Evolutionary conservation across 2,329 filamentous ascomycete species (phyloP).

Genomic region (Sporothrix dimorphospora): DNA sequence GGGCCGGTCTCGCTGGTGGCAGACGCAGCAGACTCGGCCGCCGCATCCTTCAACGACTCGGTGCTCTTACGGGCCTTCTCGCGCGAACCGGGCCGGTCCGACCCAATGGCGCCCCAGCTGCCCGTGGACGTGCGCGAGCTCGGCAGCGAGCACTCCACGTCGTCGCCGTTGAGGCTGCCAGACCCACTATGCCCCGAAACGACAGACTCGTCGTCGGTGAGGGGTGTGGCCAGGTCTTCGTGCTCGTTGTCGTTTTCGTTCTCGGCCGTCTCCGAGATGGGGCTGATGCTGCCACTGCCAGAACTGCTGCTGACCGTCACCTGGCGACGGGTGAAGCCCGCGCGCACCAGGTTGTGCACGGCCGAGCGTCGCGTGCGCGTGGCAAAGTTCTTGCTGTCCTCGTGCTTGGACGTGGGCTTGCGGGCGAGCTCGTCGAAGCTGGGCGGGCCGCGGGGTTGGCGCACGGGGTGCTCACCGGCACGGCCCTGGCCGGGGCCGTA

Average conservation of each 20-base stretch:
- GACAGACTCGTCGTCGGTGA: slow-evolving; percentile 77
- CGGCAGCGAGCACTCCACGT: slow-evolving; percentile 67
- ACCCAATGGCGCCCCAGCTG: slow-evolving; percentile 79
- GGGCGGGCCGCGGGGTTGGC: slow-evolving; percentile 91
- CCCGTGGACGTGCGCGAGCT: slow-evolving; percentile 78
- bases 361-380: slow-evolving; percentile 90
- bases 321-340: slow-evolving; percentile 84
- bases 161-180: slow-evolving; percentile 74
- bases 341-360: slow-evolving; percentile 87
- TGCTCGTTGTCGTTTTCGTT: neutral
- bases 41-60: slow-evolving; percentile 65
- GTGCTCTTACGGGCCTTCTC: slow-evolving; percentile 65
- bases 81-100: slow-evolving; percentile 74
- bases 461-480: slow-evolving; percentile 89
- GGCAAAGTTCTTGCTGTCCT: slow-evolving; percentile 97
- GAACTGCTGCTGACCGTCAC: slow-evolving; percentile 63
- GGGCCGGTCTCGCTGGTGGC: slow-evolving; percentile 49
- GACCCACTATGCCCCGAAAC: slow-evolving; percentile 73
- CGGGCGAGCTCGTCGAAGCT: slow-evolving; percentile 86
- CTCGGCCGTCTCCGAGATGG: slow-evolving; percentile 76
- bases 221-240: slow-evolving; percentile 65
- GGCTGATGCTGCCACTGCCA: slow-evolving; percentile 77
- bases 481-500: slow-evolving; percentile 93
- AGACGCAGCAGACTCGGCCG: slow-evolving; percentile 33
- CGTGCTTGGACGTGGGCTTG: slow-evolving; percentile 88